Percentiles rank a stretch among this genome's conserved stretches.
phyloP scores from a whole-genome alignment of 78 protist species.

The Chrysochromulina parva region DNA sequence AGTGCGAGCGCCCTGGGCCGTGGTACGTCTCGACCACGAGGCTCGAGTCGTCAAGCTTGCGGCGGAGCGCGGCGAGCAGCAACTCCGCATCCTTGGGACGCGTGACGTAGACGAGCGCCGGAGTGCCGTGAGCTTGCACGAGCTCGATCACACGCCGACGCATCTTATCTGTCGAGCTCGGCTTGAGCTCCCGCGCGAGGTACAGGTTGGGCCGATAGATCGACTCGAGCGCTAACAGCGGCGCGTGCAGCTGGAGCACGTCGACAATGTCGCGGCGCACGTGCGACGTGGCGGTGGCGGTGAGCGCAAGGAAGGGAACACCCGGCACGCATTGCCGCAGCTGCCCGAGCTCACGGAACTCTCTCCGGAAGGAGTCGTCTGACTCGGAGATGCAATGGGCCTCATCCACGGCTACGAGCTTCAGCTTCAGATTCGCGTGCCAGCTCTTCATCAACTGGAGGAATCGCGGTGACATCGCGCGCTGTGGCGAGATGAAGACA shows the following conservation, averaged over 20 bases:
- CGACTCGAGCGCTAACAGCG: background rate
- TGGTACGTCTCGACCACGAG: background rate
- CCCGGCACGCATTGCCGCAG: slow-evolving; percentile 18
- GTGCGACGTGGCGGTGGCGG: slow-evolving; percentile 87
- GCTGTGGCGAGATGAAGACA: background rate
- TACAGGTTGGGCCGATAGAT: slow-evolving; percentile 86
- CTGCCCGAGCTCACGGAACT: slow-evolving; percentile 42
- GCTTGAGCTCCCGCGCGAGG: background rate
- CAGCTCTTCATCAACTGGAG: background rate
- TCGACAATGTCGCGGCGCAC: background rate
- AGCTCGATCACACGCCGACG: background rate
- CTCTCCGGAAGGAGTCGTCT: slow-evolving; percentile 96
- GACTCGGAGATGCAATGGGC: slow-evolving; percentile 40
- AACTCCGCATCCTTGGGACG: too few relatives aligned
- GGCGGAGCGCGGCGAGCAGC: too few relatives aligned
- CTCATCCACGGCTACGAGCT: slow-evolving; percentile 46
- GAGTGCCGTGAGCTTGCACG: background rate
- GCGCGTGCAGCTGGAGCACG: background rate
- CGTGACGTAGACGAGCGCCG: background rate
- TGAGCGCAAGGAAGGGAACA: slow-evolving; percentile 76
- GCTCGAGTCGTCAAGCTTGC: background rate
- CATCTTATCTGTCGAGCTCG: background rate
- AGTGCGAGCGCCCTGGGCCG: background rate
- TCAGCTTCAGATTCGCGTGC: background rate
- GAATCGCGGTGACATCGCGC: background rate